Evolutionary conservation across 2,329 filamentous ascomycete species (phyloP).

Genomic region (Exophiala lecanii-corni): DNA sequence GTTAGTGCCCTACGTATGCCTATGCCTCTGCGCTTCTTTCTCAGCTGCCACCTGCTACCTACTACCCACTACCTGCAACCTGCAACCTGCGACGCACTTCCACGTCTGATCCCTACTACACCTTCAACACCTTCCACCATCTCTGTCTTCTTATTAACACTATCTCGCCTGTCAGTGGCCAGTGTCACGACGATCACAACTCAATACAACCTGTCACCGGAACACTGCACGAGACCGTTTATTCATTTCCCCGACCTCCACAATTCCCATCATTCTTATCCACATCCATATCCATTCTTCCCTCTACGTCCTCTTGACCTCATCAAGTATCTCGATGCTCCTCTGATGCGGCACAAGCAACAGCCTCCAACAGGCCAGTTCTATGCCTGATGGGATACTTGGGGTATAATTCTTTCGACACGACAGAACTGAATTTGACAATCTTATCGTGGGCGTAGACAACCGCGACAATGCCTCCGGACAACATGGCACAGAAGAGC

Average conservation of each 20-base stretch:
- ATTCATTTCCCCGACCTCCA: neutral
- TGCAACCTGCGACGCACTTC: too few relatives aligned
- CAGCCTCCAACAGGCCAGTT: neutral
- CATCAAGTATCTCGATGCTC: neutral
- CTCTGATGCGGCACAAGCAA: neutral
- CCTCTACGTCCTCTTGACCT: neutral
- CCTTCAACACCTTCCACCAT: too few relatives aligned
- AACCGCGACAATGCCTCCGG: conserved; percentile 12
- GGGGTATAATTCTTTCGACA: too few relatives aligned
- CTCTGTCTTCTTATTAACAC: too few relatives aligned
- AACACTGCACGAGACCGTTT: neutral
- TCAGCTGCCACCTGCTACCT: too few relatives aligned
- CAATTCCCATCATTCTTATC: neutral
- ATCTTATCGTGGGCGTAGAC: too few relatives aligned
- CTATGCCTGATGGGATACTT: neutral
- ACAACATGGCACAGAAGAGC: conserved; percentile 9
- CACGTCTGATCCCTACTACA: too few relatives aligned
- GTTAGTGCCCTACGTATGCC: too few relatives aligned
- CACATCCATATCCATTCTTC: neutral
- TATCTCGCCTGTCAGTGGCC: neutral
- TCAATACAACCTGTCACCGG: neutral
- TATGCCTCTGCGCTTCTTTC: too few relatives aligned
- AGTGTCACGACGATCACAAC: neutral
- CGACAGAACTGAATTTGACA: too few relatives aligned
- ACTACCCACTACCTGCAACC: too few relatives aligned